phyloP scores from a whole-genome alignment of 257 asterid genomes.

The Apocynum venetum region DNA sequence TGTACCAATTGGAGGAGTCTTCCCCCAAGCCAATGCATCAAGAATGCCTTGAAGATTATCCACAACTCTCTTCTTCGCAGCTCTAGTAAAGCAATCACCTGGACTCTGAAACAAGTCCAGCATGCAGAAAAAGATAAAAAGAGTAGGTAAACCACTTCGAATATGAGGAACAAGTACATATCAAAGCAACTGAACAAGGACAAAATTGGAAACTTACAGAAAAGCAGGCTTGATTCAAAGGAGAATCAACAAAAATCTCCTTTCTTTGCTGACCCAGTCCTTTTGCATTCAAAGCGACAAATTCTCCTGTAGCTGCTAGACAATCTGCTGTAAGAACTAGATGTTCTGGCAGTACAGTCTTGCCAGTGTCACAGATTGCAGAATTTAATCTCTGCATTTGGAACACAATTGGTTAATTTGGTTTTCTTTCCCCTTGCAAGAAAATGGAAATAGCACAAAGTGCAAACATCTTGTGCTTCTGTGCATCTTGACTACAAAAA shows the following conservation, averaged over 20 bases:
- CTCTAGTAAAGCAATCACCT: slow-evolving; percentile 56
- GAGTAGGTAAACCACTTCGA: not conserved
- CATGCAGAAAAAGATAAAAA: slow-evolving; percentile 11
- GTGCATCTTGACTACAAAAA: not conserved
- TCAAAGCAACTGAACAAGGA: slow-evolving; percentile 9
- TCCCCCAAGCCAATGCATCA: slow-evolving; percentile 90
- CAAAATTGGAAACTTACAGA: slow-evolving; percentile 45
- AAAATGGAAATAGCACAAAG: slow-evolving; percentile 7
- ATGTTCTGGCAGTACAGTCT: slow-evolving; percentile 77
- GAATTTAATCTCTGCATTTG: slow-evolving; percentile 62
- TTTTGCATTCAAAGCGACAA: slow-evolving; percentile 60
- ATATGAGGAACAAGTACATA: not conserved
- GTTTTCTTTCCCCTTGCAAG: slow-evolving; percentile 2
- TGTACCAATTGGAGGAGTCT: slow-evolving; percentile 73
- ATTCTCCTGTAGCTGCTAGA: slow-evolving; percentile 75
- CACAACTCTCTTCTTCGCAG: slow-evolving; percentile 61
- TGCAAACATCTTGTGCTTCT: not conserved
- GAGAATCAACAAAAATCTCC: slow-evolving; percentile 50
- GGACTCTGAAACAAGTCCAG: slow-evolving; percentile 58
- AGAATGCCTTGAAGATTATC: slow-evolving; percentile 74
- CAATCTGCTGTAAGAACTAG: slow-evolving; percentile 68
- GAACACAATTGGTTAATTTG: slow-evolving; percentile 26
- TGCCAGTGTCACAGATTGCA: slow-evolving; percentile 72
- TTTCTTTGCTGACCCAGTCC: slow-evolving; percentile 81
- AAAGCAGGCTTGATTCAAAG: slow-evolving; percentile 80